Evolutionary conservation across 2,329 filamentous ascomycete species (phyloP), one percentile per base, ranked within the genome.

Genomic region (Colletotrichum navitas): DNA sequence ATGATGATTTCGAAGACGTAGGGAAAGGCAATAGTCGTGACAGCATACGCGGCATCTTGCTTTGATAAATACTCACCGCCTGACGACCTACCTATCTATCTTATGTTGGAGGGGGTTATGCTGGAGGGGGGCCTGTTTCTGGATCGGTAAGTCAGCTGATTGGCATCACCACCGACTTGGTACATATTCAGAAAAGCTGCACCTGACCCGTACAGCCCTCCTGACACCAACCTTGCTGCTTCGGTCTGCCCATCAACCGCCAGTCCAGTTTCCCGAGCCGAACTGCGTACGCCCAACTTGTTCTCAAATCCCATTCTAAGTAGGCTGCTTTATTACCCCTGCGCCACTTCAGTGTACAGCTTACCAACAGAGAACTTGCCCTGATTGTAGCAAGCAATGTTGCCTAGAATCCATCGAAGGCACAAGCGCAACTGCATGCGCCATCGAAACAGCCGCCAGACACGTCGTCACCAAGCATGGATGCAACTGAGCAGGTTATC

Each of bases 191-290:
- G 49, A 39, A 39, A 73, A 54, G 63, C 55, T 65, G 54, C 71
- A 64, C 60, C 62, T 73, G 68, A 73, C 68, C 60, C 41, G 55
- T 68, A 65, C 59, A 71, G 73, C 66, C 72, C 71, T 74, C 73
- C 55, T 63, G 47, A 72, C 63, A 55, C 41, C 59, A 7, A 47
- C 58, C 52, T 39, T 59, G 26, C 56, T 63, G 18, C 32, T 70
- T 41, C 29, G 39, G 45, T 58, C 29, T 39, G 32, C 51, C 29
- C 51, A 16, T 14, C 26, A 7, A 47, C 34, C 18, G 8, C 34
- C 34, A 36, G 41, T 41, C 51, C 16, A 64, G 18, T 16, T 11
- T 29, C 5, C 45, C 5, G 2, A 39, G 32, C 34, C 18, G 54
- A 16, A 5, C 34, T 24, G 54, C 16, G 12, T 16, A 39, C 34